These are phyloP conservation scores for Colletotrichum spaethianum DNA, from an alignment of 2,329 filamentous ascomycete species.

Conservation along the genomic window DNA sequence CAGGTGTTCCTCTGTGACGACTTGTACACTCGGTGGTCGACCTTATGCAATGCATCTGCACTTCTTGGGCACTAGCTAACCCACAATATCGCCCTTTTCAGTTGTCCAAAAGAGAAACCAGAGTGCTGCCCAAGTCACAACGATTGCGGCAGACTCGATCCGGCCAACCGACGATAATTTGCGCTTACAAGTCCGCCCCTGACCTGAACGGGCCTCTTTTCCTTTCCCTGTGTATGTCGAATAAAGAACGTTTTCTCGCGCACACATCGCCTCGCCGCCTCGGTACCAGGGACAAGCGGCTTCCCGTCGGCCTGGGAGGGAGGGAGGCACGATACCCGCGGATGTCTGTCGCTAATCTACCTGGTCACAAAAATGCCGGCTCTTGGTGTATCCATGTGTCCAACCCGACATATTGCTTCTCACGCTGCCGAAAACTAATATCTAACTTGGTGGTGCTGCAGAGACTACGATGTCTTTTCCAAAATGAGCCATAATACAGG, in stretches of 20 bases:
- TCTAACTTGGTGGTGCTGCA: neutral
- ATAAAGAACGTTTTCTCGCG: neutral
- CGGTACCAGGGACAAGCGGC: neutral
- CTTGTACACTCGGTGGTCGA: neutral
- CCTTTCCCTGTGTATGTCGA: neutral
- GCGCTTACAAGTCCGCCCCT: neutral
- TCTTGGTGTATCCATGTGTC: neutral
- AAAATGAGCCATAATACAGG: neutral
- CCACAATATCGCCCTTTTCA: slow-evolving; percentile 14
- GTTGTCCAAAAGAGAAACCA: slow-evolving; percentile 6
- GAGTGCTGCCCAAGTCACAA: neutral
- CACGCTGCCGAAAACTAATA: too few relatives aligned
- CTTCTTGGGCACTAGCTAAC: neutral
- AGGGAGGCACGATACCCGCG: neutral
- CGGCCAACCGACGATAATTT: slow-evolving; percentile 20
- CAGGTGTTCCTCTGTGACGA: slow-evolving; percentile 18
- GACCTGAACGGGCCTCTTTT: neutral
- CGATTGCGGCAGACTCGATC: slow-evolving; percentile 3
- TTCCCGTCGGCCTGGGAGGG: neutral
- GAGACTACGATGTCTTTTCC: neutral
- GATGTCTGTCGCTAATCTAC: slow-evolving; percentile 4
- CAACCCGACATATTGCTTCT: neutral
- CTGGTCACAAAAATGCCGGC: neutral
- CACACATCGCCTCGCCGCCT: neutral
- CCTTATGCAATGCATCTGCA: slow-evolving; percentile 23